These are phyloP conservation scores for Viola odorata DNA, from an alignment of 345 rosid genomes.

Conservation along the genomic window DNA sequence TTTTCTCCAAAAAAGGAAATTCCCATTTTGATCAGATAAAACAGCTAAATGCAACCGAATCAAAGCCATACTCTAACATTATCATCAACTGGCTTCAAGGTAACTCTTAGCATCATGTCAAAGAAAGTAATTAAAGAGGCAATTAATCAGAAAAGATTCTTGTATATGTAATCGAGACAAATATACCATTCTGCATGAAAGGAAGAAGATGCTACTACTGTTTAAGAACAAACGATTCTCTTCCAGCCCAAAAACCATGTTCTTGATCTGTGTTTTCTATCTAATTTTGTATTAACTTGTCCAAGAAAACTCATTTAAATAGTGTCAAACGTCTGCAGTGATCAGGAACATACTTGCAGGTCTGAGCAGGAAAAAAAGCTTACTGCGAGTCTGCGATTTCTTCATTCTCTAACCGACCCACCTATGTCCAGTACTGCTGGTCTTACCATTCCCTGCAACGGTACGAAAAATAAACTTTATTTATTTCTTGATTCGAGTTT, in stretches of 20 bases:
- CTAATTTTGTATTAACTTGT: not conserved
- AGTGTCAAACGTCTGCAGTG: not conserved
- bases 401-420: not conserved
- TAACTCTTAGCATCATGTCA: too few relatives aligned
- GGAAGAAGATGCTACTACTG: too few relatives aligned
- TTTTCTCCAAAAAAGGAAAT: too few relatives aligned
- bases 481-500: not conserved
- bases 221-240: not conserved
- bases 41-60: too few relatives aligned
- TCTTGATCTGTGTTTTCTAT: not conserved
- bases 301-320: not conserved
- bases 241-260: not conserved
- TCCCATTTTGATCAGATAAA: too few relatives aligned
- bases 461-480: not conserved
- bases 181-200: too few relatives aligned
- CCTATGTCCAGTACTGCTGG: constrained; percentile 24
- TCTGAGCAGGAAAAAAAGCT: not conserved
- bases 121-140: too few relatives aligned
- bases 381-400: not conserved
- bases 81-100: too few relatives aligned
- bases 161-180: too few relatives aligned
- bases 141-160: too few relatives aligned
- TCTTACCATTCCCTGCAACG: constrained; percentile 22
- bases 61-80: too few relatives aligned
- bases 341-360: not conserved